phyloP scores from a whole-genome alignment of 208 protist genomes.

The Naegleria lovaniensis region DNA sequence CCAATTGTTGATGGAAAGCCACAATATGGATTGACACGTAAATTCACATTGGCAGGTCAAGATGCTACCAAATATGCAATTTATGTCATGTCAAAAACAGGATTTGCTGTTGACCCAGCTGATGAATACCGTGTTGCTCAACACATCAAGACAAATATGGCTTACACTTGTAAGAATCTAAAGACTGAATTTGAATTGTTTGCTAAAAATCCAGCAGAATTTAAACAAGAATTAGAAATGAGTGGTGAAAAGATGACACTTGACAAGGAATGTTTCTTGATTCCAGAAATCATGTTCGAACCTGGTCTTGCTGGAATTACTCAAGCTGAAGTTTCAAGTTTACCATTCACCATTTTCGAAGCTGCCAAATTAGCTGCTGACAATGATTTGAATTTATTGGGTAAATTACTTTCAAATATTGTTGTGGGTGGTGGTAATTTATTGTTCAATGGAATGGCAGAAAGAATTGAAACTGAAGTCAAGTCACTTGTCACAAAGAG shows the following conservation, averaged over 20 bases:
- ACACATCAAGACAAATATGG: background rate
- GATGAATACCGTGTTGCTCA: background rate
- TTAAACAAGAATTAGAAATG: slow-evolving; percentile 18
- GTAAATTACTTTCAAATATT: background rate
- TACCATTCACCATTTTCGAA: background rate
- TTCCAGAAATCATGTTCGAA: slow-evolving; percentile 9
- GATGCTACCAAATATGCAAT: slow-evolving; percentile 2
- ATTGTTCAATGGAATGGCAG: background rate
- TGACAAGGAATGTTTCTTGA: background rate
- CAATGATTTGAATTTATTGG: background rate
- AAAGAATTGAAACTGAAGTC: background rate
- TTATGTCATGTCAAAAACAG: background rate
- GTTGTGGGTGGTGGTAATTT: background rate
- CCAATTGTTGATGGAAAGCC: background rate
- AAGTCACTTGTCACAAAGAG: background rate
- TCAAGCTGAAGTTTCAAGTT: background rate
- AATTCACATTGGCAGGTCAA: background rate
- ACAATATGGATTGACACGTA: background rate
- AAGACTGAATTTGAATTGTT: slow-evolving; percentile 13
- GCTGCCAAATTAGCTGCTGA: background rate
- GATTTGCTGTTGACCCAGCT: background rate
- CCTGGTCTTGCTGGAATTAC: background rate
- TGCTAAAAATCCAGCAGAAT: background rate
- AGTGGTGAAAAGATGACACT: background rate
- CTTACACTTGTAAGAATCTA: background rate